phyloP scores from a whole-genome alignment of 2,329 filamentous ascomycete species.

The Penicillium griseofulvum region DNA sequence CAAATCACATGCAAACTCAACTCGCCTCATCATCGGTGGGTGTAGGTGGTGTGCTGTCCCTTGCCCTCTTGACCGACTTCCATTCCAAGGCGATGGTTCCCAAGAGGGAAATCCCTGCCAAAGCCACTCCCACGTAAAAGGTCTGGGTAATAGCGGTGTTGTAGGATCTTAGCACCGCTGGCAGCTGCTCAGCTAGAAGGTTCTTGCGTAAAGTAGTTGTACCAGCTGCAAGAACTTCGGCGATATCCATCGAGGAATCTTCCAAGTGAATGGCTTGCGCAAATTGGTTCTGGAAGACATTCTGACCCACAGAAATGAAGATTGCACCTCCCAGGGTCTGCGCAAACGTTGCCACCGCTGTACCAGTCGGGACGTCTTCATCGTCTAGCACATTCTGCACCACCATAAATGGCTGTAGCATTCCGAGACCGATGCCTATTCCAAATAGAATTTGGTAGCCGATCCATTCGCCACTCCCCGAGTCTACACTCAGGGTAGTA shows the following conservation, averaged over 20 bases:
- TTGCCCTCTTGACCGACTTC: not conserved
- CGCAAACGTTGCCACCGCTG: conserved; percentile 27
- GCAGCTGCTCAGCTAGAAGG: not conserved
- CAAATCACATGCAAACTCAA: not conserved
- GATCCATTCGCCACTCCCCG: conserved; percentile 26
- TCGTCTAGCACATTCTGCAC: conserved; percentile 28
- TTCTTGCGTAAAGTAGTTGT: not conserved
- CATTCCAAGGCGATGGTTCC: conserved; percentile 1
- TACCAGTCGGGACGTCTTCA: conserved; percentile 28
- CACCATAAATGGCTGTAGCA: conserved; percentile 29
- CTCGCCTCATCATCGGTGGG: not conserved
- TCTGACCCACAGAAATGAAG: conserved; percentile 32
- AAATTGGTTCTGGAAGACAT: conserved; percentile 27
- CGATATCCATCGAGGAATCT: not conserved
- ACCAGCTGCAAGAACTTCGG: not conserved
- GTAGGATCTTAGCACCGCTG: not conserved
- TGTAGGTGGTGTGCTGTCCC: not conserved
- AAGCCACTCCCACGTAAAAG: not conserved
- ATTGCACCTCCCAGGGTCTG: conserved; percentile 32
- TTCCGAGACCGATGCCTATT: conserved; percentile 26
- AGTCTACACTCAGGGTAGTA: conserved; percentile 24
- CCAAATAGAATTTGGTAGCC: conserved; percentile 31
- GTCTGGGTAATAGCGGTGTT: not conserved
- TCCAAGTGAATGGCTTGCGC: not conserved
- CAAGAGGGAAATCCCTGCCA: not conserved